These are phyloP conservation scores for Combretum micranthum DNA, from an alignment of 345 rosid species.

Conservation along the genomic window DNA sequence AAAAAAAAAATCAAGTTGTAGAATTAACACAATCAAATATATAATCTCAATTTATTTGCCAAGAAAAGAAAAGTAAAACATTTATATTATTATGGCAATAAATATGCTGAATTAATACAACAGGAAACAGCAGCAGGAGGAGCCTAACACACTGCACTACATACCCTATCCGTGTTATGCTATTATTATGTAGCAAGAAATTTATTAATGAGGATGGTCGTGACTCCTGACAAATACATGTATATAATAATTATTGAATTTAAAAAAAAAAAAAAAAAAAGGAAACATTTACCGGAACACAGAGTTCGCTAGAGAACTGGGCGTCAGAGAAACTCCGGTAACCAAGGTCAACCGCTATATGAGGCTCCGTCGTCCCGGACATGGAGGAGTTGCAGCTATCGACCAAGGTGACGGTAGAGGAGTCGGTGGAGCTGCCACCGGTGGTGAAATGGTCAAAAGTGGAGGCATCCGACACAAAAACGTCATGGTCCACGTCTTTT, in stretches of 20 bases:
- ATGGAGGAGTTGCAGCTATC: constrained; percentile 66
- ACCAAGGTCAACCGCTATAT: constrained; percentile 20
- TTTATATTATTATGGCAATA: too few species aligned
- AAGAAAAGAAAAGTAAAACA: not conserved
- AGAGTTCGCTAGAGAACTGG: constrained; percentile 66
- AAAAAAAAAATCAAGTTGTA: too few species aligned
- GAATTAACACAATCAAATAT: too few species aligned
- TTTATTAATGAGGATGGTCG: too few species aligned
- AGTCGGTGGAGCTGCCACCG: constrained; percentile 33
- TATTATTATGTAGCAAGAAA: too few species aligned
- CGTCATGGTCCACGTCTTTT: constrained; percentile 48
- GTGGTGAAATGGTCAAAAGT: constrained; percentile 21
- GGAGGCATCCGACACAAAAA: constrained; percentile 17
- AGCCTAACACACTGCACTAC: too few species aligned
- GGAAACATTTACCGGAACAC: constrained; percentile 61
- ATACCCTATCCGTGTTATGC: too few species aligned
- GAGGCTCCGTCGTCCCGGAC: constrained; percentile 31
- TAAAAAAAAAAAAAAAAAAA: not conserved
- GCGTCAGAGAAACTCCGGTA: constrained; percentile 28
- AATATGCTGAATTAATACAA: too few species aligned
- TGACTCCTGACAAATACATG: not conserved
- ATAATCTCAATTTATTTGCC: not conserved
- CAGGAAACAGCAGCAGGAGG: too few species aligned
- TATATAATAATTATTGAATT: not conserved
- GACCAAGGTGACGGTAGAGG: constrained; percentile 43